These are phyloP conservation scores for Murraya paniculata DNA, from an alignment of 345 rosid genomes.

Conservation along the genomic window DNA sequence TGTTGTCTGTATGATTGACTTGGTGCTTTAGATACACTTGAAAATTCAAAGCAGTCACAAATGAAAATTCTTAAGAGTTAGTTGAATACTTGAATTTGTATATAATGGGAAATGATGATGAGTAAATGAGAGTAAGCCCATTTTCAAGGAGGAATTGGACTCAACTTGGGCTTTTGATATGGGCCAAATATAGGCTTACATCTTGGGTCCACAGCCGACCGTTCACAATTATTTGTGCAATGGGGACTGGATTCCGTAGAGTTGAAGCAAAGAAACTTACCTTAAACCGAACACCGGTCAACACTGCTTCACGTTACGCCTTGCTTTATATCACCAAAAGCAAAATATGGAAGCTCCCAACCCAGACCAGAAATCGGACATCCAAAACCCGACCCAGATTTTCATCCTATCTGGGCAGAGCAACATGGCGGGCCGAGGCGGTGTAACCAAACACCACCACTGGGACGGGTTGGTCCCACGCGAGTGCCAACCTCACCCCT, in stretches of 20 bases:
- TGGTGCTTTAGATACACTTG: no score
- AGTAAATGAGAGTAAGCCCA: not conserved
- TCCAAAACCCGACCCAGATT: conserved; percentile 34
- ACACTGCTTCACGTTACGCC: not conserved
- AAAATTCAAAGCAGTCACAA: no score
- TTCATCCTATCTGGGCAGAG: conserved; percentile 92
- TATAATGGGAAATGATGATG: no score
- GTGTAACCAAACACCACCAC: conserved; percentile 50
- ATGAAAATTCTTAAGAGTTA: no score
- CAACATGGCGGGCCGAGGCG: conserved; percentile 95
- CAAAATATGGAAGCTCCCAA: conserved; percentile 11
- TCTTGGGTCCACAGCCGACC: not conserved
- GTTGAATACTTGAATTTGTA: no score
- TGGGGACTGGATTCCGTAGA: not conserved
- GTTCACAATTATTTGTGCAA: not conserved
- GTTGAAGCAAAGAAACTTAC: not conserved
- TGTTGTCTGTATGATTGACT: no score
- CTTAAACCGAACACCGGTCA: not conserved
- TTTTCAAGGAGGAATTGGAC: not conserved
- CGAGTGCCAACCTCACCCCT: conserved; percentile 52
- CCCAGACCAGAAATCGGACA: not conserved
- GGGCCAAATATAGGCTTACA: not conserved
- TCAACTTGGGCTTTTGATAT: not conserved
- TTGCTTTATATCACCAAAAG: no score
- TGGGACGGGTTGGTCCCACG: conserved; percentile 74